Evolutionary conservation across 805 yeast species (phyloP).

Genomic region (Metschnikowia bowlesiae): DNA sequence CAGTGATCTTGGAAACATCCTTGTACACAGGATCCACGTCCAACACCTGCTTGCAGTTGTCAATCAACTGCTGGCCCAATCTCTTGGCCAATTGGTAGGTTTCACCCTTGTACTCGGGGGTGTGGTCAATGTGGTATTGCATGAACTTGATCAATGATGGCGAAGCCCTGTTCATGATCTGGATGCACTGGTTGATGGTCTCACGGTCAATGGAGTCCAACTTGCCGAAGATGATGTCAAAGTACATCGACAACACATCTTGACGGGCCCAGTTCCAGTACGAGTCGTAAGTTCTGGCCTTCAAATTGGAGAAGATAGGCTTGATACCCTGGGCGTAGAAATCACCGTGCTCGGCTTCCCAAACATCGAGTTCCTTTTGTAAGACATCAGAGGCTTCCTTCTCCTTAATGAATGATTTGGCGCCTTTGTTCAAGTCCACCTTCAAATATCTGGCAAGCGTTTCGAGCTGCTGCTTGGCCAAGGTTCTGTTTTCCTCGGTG

Average conservation of each 20-base stretch:
- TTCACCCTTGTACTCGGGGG: slow-evolving; percentile 80
- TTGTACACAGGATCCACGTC: slow-evolving; percentile 87
- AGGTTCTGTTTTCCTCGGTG: slow-evolving; percentile 62
- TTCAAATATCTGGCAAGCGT: slow-evolving; percentile 92
- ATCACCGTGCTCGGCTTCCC: slow-evolving; percentile 84
- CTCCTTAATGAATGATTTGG: slow-evolving; percentile 74
- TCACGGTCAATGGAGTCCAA: slow-evolving; percentile 89
- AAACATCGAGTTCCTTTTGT: slow-evolving; percentile 87
- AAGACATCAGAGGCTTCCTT: slow-evolving; percentile 79
- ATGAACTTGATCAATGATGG: slow-evolving; percentile 91
- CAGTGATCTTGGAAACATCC: slow-evolving; percentile 91
- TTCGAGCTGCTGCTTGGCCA: slow-evolving; percentile 80
- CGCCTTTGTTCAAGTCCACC: slow-evolving; percentile 87
- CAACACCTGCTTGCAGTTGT: slow-evolving; percentile 85
- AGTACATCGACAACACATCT: slow-evolving; percentile 89
- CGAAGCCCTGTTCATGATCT: slow-evolving; percentile 95
- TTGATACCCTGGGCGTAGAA: slow-evolving; percentile 86
- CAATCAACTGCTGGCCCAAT: slow-evolving; percentile 90
- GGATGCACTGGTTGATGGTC: slow-evolving; percentile 92
- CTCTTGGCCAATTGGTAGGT: slow-evolving; percentile 87
- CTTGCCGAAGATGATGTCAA: slow-evolving; percentile 92
- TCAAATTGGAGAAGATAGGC: slow-evolving; percentile 85
- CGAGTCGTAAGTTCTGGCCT: slow-evolving; percentile 94
- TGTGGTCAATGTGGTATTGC: slow-evolving; percentile 86
- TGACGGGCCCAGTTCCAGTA: slow-evolving; percentile 99